Evolutionary conservation across 192 early-diverging fungal genomes (phyloP), one percentile per base, ranked within the genome.

Genomic region (Coemansia erecta): DNA sequence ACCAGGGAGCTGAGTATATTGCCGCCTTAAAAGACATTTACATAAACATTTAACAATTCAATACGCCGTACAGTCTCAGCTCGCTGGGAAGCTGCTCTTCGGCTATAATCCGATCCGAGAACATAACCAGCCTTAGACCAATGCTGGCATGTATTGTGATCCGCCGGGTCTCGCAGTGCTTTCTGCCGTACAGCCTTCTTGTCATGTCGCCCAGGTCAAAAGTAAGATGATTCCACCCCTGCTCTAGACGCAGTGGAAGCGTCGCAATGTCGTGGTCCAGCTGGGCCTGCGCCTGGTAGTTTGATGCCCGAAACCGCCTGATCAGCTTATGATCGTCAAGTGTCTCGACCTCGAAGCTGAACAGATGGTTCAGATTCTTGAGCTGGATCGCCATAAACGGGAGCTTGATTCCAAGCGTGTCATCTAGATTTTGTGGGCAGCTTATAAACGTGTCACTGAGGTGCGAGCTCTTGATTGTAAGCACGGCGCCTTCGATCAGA

Each of bases 151-250:
- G 92, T 39, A 98, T 83, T 42, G 90, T 92, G 40, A 96, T 87
- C 42, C 95, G 81, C 21, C 85, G 77, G 0, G 91, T 94, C 72
- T 98, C 94, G 31, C 83, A 86, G 67, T 94, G 93, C 50, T 85
- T 83, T 24, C 93, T 93, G 23, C 92, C 94, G 69, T 94, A 98
- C 0, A 88, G 87, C n/a, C 90, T 83, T 39, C 86, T 80, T 5
- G 91, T 90, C 70, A 91, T 92, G 60, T 93, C 91, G 2, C 85
- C 87, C 59, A 98, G 64, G 63, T 98, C 91, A 64, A 98, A 84
- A 53, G 89, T 88, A 59, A 98, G 85, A 68, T 98, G 91, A 69
- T 98, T 98, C 95, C 95, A 98, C 9, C 93, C 94, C 57, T 89
- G 83, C 60, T 98, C 95, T 41, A 98, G 74, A 8, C 90, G 85